Base-by-base conservation (phyloP, 768 basidiomycete species). In the Xerocomellus intermedius region DNA sequence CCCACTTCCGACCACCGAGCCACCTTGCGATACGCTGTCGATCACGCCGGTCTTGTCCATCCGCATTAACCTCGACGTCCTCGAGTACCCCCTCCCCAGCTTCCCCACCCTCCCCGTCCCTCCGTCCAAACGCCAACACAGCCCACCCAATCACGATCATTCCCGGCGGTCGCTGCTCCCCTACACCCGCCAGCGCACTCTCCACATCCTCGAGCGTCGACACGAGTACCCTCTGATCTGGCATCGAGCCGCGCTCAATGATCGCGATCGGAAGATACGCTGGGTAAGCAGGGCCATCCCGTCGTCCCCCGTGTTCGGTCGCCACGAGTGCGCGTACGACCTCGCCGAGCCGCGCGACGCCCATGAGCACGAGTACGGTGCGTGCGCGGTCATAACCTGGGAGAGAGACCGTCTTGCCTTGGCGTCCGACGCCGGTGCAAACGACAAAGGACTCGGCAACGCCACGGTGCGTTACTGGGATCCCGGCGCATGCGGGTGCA, bases 111-210 rank as follows among this genome's bases (percentile, higher is more conserved):
- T 64, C 53, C 8, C 65, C 64, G 3, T 52, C 42, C 54, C 32
- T 52, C 13, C 65, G 50, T 16, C 63, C 65, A 42, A 98, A 72
- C 37, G 89, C 85, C 58, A 94, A 68, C 10, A 89, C 88, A 3
- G 87, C 80, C 95, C 95, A 99, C 2, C 97, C 97, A 61, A 99
- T 79, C 30, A 98, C 79, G 68, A 98, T 89, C 90, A 99, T 94
- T 9, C 94, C 97, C 0, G 97, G 97, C 17, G 95, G 94, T 35
- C 95, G 75, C 69, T 98, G 94, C 62, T 92, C 89, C 8, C 89
- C 93, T 2, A 80, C 74, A 56, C 80, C 82, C 52, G 87, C 85
- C 68, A 98, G 68, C 2, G 89, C 93, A 17, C 70, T 72, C 16
- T 80, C 82, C 37, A 98, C 82, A 63, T 87, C 79, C 51, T 73